Base-by-base conservation (phyloP, 1,284 basidiomycete genomes). In the Cystobasidium slooffiae region DNA sequence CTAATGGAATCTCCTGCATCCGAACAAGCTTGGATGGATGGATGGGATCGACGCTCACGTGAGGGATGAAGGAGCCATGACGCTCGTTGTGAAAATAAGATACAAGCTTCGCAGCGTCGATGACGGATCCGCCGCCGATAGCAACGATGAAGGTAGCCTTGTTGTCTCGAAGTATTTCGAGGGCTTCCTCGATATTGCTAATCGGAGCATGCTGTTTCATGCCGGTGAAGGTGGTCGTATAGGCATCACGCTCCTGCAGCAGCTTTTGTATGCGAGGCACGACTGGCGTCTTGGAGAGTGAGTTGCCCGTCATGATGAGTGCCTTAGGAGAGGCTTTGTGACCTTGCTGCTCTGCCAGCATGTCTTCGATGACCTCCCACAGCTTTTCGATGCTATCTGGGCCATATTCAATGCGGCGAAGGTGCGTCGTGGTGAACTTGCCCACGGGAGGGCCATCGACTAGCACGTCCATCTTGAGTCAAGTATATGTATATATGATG, bases 151-250 rank as follows among this genome's bases (percentile, higher is more conserved):
- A 85, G 79, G 92, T 88, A 69, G 89, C 89, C 4, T 84, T 84
- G 31, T 76, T 20, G 24, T 70, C 31, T 41, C 59, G 66, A 3
- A 70, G 18, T 10, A 68, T 18, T 6, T 59, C 31, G 6, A 75
- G 44, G 9, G 72, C 89, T n/a, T 84, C 85, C n/a, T 84, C 82
- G 78, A 92, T 90, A 9, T 87, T 89, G 16, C 87, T 87, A 68
- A 92, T 85, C 3, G 91, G 91, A 0, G 90, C 84, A 79, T 92
- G 90, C 81, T 93, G 86, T 9, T 89, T 90, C 75, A 93, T 91
- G 77, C 90, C 88, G 75, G 84, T 87, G 82, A 91, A 92, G 5
- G 89, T 91, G 31, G 85, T 86, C 62, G 87, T 88, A 79, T 87
- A 88, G 16, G 87, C 87, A 61, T 86, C 80, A 55, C 79, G 79